A percentile compares a stretch with the other conserved stretches of the same genome.
Conservation (phyloP, 441 rosid genomes). For the Pelargonium citronellum region DNA sequence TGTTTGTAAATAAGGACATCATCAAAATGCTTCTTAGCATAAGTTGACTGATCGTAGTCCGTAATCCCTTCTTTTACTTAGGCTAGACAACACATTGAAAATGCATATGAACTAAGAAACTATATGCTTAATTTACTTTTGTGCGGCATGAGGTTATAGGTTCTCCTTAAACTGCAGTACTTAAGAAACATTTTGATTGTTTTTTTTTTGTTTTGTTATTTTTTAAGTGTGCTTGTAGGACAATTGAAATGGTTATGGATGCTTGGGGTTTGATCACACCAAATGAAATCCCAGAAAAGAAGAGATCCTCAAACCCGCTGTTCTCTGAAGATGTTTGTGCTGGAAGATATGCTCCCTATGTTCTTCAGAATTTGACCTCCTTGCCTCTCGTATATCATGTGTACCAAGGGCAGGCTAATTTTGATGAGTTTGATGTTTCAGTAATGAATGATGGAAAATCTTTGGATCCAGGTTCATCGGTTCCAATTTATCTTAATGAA, state of each 20-base stretch:
- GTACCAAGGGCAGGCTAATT: slow-evolving; percentile 43
- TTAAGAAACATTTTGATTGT: slow-evolving; percentile 13
- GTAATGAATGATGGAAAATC: slow-evolving; percentile 41
- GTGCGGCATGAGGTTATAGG: slow-evolving; percentile 9
- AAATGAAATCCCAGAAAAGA: slow-evolving; percentile 36
- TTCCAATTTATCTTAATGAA: slow-evolving; percentile 64
- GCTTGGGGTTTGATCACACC: slow-evolving; percentile 45
- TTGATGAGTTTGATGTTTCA: slow-evolving; percentile 40
- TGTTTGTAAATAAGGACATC: neutral
- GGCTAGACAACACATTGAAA: neutral
- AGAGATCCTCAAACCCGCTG: slow-evolving; percentile 32
- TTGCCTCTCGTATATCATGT: slow-evolving; percentile 66
- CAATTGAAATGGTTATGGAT: slow-evolving; percentile 64
- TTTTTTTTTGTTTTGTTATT: neutral
- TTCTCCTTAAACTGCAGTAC: neutral
- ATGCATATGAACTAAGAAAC: neutral
- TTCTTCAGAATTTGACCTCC: slow-evolving; percentile 83
- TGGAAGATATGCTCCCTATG: slow-evolving; percentile 75
- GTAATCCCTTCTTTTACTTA: too few species aligned
- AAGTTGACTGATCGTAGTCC: neutral
- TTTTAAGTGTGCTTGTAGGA: slow-evolving; percentile 66
- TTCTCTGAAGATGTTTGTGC: slow-evolving; percentile 36
- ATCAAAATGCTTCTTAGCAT: neutral
- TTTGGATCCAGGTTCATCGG: slow-evolving; percentile 68
- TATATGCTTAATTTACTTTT: neutral